Conservation (phyloP, 2,329 filamentous ascomycete species). For the Ustulina deusta region DNA sequence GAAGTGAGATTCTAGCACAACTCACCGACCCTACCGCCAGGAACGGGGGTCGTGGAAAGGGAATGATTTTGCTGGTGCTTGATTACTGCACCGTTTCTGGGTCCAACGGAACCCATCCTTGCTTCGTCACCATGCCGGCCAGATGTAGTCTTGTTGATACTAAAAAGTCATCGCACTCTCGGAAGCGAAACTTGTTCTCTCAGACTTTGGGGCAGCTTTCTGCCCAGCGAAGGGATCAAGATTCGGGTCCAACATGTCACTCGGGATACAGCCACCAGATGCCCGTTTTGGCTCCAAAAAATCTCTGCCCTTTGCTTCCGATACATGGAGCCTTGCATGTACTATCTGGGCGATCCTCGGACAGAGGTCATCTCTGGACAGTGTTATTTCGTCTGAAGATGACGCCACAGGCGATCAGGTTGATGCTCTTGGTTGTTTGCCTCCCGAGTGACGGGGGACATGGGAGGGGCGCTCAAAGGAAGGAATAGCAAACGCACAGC, state of each 20-base stretch:
- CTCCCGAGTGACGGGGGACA: background rate
- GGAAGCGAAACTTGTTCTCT: background rate
- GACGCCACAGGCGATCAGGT: background rate
- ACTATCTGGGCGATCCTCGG: background rate
- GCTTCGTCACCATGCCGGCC: background rate
- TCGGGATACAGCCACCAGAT: background rate
- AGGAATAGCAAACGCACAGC: background rate
- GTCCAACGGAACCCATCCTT: constrained; percentile 1
- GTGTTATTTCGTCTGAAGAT: background rate
- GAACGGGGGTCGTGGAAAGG: background rate
- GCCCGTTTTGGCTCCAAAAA: background rate
- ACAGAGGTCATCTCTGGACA: background rate
- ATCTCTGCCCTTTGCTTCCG: background rate
- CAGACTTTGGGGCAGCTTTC: background rate
- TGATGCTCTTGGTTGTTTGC: background rate
- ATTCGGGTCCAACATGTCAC: background rate
- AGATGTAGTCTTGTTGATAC: background rate
- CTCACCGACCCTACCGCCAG: background rate
- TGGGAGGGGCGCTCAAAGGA: background rate
- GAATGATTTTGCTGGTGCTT: background rate
- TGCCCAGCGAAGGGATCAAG: background rate
- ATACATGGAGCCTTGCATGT: constrained; percentile 2
- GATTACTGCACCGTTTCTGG: background rate
- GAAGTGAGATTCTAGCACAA: background rate
- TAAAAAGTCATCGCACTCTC: background rate